These are phyloP conservation scores for Acanthamoeba sp. DNA, from an alignment of 208 protist species.

Conservation along the genomic window DNA sequence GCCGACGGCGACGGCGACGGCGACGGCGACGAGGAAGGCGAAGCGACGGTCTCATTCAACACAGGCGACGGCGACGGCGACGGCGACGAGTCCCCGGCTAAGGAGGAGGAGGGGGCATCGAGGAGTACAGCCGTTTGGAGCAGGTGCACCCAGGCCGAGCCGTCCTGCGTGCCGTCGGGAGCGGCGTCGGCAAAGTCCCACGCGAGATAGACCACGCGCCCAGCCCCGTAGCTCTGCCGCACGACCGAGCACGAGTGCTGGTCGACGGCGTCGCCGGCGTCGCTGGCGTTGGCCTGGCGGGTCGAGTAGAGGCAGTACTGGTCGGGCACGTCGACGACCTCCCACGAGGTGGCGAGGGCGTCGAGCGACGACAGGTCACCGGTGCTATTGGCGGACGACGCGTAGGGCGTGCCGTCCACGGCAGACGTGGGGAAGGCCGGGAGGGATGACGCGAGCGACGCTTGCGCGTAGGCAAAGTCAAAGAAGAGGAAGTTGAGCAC, in stretches of 20 bases:
- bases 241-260: neutral
- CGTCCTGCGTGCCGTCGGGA: slow-evolving; percentile 16
- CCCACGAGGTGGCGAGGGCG: neutral
- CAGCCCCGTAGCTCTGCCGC: neutral
- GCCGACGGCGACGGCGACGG: neutral
- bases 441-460: neutral
- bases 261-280: too few relatives aligned
- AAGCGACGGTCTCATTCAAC: neutral
- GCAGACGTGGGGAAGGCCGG: neutral
- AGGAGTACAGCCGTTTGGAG: neutral
- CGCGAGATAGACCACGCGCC: neutral
- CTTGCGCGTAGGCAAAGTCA: neutral
- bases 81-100: neutral
- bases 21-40: neutral
- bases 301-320: neutral
- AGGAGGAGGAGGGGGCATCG: neutral
- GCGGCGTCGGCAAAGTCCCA: slow-evolving; percentile 39
- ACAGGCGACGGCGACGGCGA: neutral
- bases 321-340: neutral
- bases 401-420: slow-evolving; percentile 14
- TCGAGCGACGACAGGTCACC: neutral
- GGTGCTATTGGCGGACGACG: neutral
- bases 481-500: neutral
- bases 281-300: too few relatives aligned
- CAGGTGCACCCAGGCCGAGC: neutral